phyloP scores from a whole-genome alignment of 352 stramenopile species.

The Plasmopara muralis region DNA sequence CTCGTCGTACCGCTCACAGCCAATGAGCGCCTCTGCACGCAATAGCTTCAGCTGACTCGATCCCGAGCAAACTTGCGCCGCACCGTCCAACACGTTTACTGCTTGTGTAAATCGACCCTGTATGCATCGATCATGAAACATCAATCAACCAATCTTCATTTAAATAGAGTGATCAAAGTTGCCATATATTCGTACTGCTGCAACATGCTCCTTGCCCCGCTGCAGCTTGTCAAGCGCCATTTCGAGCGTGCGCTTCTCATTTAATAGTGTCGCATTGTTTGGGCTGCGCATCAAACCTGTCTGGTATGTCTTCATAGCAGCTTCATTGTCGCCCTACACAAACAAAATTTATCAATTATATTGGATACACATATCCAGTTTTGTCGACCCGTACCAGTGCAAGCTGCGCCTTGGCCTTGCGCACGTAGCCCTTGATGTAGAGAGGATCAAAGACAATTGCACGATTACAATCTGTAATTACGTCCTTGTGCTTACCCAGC shows the following conservation, averaged over 20 bases:
- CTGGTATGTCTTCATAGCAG: constrained; percentile 71
- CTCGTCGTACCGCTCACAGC: constrained; percentile 75
- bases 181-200: constrained; percentile 35
- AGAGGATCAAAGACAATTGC: constrained; percentile 86
- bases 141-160: too few species aligned
- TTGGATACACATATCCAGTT: constrained; percentile 1
- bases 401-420: constrained; percentile 85
- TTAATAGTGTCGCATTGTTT: constrained; percentile 69
- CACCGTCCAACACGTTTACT: constrained; percentile 63
- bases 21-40: constrained; percentile 67
- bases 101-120: constrained; percentile 65
- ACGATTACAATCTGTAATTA: constrained; percentile 85
- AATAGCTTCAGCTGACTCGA: constrained; percentile 65
- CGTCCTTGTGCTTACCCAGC: constrained; percentile 85
- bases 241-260: constrained; percentile 70
- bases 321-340: constrained; percentile 56
- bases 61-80: constrained; percentile 58
- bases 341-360: background rate
- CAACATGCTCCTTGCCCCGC: constrained; percentile 61
- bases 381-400: constrained; percentile 39
- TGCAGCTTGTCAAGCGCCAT: constrained; percentile 78
- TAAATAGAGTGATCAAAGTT: constrained; percentile 7
- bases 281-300: constrained; percentile 63
- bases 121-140: constrained; percentile 4
- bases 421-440: constrained; percentile 89